Conservation (phyloP, 768 basidiomycete genomes). For the Rhodotorula toruloides region DNA sequence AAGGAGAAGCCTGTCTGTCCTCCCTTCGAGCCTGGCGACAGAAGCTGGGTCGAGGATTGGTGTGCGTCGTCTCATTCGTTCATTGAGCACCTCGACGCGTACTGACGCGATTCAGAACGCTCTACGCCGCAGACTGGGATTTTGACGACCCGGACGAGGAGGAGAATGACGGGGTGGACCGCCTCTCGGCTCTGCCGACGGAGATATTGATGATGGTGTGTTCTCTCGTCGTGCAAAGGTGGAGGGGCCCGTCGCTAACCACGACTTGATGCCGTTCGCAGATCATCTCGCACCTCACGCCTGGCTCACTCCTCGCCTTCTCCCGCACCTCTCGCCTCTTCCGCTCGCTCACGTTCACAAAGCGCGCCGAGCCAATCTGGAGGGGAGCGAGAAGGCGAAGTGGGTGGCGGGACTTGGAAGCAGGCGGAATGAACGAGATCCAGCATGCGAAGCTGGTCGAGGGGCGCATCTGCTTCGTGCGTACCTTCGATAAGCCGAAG, state of each 20-base stretch:
- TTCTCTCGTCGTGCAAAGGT: neutral
- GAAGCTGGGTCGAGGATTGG: too few species aligned
- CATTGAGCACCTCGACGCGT: too few species aligned
- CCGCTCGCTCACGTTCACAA: neutral
- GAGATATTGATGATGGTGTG: neutral
- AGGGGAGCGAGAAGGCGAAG: neutral
- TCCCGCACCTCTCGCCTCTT: neutral
- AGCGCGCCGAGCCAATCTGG: neutral
- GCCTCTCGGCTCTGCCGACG: neutral
- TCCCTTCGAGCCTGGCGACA: too few species aligned
- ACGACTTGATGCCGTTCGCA: neutral
- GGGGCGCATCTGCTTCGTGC: neutral
- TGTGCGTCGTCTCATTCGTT: too few species aligned
- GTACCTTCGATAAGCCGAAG: neutral
- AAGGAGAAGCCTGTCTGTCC: too few species aligned
- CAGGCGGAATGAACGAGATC: too few species aligned
- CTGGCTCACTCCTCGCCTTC: neutral
- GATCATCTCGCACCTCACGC: neutral
- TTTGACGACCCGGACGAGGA: neutral
- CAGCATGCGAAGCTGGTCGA: neutral
- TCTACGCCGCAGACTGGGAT: too few species aligned
- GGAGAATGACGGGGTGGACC: neutral
- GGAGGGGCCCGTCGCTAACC: neutral
- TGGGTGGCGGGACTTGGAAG: too few species aligned
- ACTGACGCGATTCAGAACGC: too few species aligned